Base-by-base conservation (phyloP, 1,139 yeast genomes). In the Yamadazyma triangularis region DNA sequence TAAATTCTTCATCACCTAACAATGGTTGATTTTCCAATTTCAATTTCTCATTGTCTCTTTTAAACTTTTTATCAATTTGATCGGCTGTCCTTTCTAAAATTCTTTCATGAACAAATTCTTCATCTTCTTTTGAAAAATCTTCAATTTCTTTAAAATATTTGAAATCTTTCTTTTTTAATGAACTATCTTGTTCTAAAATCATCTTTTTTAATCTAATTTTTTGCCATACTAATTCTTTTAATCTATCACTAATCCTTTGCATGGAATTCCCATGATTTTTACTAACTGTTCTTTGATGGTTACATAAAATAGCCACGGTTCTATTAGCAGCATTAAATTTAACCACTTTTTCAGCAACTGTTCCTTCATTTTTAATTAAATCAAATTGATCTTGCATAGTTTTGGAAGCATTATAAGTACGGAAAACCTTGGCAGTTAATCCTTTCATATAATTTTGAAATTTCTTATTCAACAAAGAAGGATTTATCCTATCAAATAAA, bases 381-480 rank as follows among this genome's bases (percentile, higher is more conserved):
- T 86, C 95, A 38, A 89, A 57, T 56, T 87, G 96, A 51, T 88
- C 94, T 60, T 89, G 96, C 96, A 89, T 88, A 2, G 96, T 88
- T 53, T 86, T 85, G 2, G 96, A 85, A 0, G 97, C 97, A 60
- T 89, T 89, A 55, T 86, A 91, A 0, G 97, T 89, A 78, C 97
- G 94, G 70, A 91, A 91, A 13, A 88, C 96, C 56, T 89, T 89
- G 8, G 98, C 97, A 0, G 96, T 87, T 45, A 91, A 69, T 0
- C 97, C 97, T 27, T 85, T 79, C 94, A 89, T 84, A 57, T 88
- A 88, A 39, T 72, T 78, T 52, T 87, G 96, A 50, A 91, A 75
- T 53, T 87, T 89, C 53, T 81, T 85, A 65, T 89, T 89, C 48
- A 89, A 68, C 31, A 82, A 64, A 2, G 86, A 61, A 3, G 98